Base-by-base conservation (phyloP, 148 eudicot genomes). In the Dianthus caryophyllus region DNA sequence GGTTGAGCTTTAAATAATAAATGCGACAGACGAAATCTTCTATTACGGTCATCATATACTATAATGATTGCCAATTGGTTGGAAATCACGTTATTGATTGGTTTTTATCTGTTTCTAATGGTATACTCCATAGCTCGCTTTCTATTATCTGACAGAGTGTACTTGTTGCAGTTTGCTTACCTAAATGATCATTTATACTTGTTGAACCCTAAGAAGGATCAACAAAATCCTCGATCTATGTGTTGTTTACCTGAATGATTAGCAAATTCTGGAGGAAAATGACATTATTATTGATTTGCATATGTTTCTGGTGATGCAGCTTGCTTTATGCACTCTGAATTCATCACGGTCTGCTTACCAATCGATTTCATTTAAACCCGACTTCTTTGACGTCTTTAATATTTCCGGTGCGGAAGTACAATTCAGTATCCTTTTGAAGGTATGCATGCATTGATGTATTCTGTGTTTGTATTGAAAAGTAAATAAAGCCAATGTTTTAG, bases 401-500 rank as follows among this genome's bases (percentile, higher is more conserved):
- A 29, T 83, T 69, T 79, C 87, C 38, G 82, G 80, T 39, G 44
- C 82, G 41, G 83, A 84, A 73, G 88, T 85, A 47, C 96, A 93
- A 29, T 89, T 88, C 67, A 89, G 98, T 77, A 84, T 93, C 61
- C 96, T 93, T 52, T 83, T 93, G 84, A 93, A 93, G 98, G 98
- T 89, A 44, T 43, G 1, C 43, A 39, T 31, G 51, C 21, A 7
- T 52, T 9, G 9, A 41, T 41, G 6, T 25, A 20, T 4, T 26
- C 21, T 12, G 21, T 61, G 1, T 21, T 31, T 11, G 12, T 12
- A 36, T 15, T 59, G 44, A 58, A 9, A 24, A 18, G 1, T 31
- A 55, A 2, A 17, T 25, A 12, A 5, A 27, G 3, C n/a, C 5
- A 14, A 13, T 30, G n/a, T n/a, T 14, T 39, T 8, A 51, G 2